Evolutionary conservation across 179 eudicot genomes (phyloP), one percentile per base, ranked within the genome.

Genomic region (Silene noctiflora): DNA sequence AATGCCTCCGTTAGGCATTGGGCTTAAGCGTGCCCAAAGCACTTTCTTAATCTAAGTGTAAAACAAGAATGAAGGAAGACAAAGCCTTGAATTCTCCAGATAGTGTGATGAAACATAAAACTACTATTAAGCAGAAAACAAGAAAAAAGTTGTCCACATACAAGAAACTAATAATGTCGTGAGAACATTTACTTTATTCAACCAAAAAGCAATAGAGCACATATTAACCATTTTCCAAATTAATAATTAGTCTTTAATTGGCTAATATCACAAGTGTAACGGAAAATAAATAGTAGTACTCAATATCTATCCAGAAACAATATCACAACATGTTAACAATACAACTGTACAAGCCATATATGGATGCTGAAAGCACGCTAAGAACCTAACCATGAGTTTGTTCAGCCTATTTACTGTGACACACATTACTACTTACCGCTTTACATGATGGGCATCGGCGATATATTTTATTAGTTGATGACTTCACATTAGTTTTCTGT

Each of bases 391-490:
- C 11, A 44, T 35, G 56, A 69, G 71, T 48, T 74, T 29, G 48
- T 24, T 24, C 6, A 39, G 46, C 46, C 46, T 39, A 7, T 39
- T 39, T 39, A 39, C 46, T 39, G 46, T 39, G 46, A 39, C 46
- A 39, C 1, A 39, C 10, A 42, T 17, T 6, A 69, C n/a, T 70
- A 79, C 89, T 89, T 82, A 92, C 96, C 78, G 97, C 98, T 86
- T 83, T 89, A 80, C 98, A 94, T 62, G 96, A 74, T 35, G 98
- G 98, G 79, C 97, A 94, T 12, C 98, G 86, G 6, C 97, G 96
- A 46, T 92, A 92, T 29, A 94, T 86, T 63, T 87, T 81, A 72
- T 88, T 94, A 72, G 84, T 94, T 73, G 79, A 86, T 69, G 91
- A 82, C 86, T 82, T 92, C 24, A 94, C 97, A 82, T 92, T 92